A percentile compares a stretch with the other conserved stretches of the same genome.
Conservation (phyloP, 768 basidiomycete genomes). For the Naganishia friedmannii region DNA sequence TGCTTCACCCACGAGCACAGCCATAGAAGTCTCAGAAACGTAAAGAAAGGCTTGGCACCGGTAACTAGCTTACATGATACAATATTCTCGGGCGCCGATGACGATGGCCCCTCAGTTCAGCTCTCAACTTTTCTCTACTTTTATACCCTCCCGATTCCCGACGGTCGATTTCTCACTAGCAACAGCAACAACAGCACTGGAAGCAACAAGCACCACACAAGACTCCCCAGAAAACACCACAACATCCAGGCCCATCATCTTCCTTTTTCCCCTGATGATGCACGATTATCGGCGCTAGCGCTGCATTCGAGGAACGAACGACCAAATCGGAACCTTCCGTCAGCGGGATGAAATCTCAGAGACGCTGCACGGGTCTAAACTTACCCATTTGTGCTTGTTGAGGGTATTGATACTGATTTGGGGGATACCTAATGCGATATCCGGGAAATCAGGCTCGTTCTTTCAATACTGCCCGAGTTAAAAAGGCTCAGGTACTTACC, state of each 20-base stretch:
- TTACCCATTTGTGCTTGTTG: constrained; percentile 8
- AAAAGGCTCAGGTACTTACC: not conserved
- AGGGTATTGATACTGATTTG: constrained; percentile 15
- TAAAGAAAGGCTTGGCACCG: not conserved
- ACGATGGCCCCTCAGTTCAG: not conserved
- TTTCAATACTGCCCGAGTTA: too few relatives aligned
- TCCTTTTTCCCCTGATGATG: not conserved
- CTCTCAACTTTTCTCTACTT: not conserved
- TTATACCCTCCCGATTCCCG: too few relatives aligned
- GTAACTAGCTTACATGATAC: not conserved
- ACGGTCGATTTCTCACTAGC: not conserved
- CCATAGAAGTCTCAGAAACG: too few relatives aligned
- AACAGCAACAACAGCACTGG: constrained; percentile 20
- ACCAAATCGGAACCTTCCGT: not conserved
- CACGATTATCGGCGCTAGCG: not conserved
- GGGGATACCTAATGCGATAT: constrained; percentile 4
- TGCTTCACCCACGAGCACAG: too few relatives aligned
- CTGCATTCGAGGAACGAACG: not conserved
- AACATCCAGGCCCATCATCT: constrained; percentile 13
- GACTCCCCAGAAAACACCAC: constrained; percentile 7
- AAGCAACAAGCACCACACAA: constrained; percentile 5
- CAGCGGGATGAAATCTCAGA: not conserved
- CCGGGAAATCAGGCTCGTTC: too few relatives aligned
- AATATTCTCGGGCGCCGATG: not conserved
- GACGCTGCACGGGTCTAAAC: not conserved